These are phyloP conservation scores for Ophiobolus disseminans DNA, from an alignment of 2,329 filamentous ascomycete species.

Conservation along the genomic window DNA sequence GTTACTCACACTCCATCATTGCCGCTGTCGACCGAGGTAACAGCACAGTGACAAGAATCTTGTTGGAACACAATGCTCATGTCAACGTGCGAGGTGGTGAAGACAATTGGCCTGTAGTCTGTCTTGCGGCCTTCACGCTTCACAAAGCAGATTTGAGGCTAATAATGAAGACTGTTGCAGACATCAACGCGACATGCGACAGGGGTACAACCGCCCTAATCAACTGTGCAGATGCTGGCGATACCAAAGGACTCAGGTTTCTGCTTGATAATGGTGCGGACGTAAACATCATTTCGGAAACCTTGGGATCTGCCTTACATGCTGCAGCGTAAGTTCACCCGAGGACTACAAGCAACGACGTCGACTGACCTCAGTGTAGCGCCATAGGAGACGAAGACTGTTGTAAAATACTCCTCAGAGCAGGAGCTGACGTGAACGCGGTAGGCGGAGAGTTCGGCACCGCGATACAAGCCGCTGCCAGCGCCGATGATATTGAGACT, in stretches of 20 bases:
- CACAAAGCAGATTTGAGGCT: conserved; percentile 19
- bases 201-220: conserved; percentile 30
- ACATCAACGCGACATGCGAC: conserved; percentile 27
- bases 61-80: conserved; percentile 27
- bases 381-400: conserved; percentile 19
- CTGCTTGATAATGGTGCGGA: conserved; percentile 22
- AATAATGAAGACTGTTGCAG: conserved; percentile 24
- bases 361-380: conserved; percentile 6
- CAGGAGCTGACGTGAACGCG: conserved; percentile 25
- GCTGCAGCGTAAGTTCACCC: conserved; percentile 22
- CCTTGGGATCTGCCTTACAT: conserved; percentile 28
- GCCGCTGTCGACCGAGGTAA: conserved; percentile 23
- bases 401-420: conserved; percentile 24
- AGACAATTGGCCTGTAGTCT: conserved; percentile 26
- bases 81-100: conserved; percentile 30
- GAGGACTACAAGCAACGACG: neutral
- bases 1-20: conserved; percentile 25
- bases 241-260: conserved; percentile 23
- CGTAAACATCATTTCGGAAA: conserved; percentile 20
- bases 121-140: conserved; percentile 21
- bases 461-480: conserved; percentile 25
- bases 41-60: conserved; percentile 12
- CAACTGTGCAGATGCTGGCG: conserved; percentile 19
- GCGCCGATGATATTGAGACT: conserved; percentile 19
- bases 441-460: conserved; percentile 25